Evolutionary conservation across 331 rosid genomes (phyloP).

Genomic region (Spiraea crenata): DNA sequence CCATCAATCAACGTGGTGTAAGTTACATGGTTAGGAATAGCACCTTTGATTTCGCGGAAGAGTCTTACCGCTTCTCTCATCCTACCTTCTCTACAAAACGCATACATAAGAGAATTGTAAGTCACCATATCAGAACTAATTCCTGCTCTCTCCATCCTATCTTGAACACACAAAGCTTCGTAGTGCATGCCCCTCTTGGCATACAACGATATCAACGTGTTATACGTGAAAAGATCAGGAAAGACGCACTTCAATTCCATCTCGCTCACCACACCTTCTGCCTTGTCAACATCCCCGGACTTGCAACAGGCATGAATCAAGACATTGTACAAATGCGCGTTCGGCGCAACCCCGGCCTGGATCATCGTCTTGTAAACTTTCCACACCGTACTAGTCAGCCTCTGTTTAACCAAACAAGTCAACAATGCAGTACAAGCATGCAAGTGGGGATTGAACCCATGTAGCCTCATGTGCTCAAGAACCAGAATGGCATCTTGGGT

Average conservation of each 20-base stretch:
- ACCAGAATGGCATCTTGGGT: slow-evolving; percentile 73
- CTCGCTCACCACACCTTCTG: slow-evolving; percentile 56
- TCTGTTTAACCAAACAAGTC: slow-evolving; percentile 64
- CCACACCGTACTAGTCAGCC: slow-evolving; percentile 67
- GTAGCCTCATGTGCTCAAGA: slow-evolving; percentile 65
- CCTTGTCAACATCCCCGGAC: slow-evolving; percentile 71
- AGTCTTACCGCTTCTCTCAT: slow-evolving; percentile 81
- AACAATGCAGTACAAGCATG: slow-evolving; percentile 87
- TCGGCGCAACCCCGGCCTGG: slow-evolving; percentile 51
- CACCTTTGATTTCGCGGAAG: slow-evolving; percentile 59
- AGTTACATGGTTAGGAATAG: slow-evolving; percentile 64
- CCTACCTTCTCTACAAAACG: slow-evolving; percentile 80
- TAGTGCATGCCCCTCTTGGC: slow-evolving; percentile 76
- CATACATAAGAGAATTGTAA: slow-evolving; percentile 75
- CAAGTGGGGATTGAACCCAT: slow-evolving; percentile 53
- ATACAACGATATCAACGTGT: slow-evolving; percentile 75
- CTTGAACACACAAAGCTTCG: slow-evolving; percentile 71
- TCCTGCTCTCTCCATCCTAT: slow-evolving; percentile 76
- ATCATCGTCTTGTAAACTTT: slow-evolving; percentile 61
- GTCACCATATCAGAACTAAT: slow-evolving; percentile 68
- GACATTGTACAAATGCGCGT: slow-evolving; percentile 69
- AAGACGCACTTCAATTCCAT: slow-evolving; percentile 58
- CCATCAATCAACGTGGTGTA: slow-evolving; percentile 86
- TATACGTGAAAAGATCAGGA: slow-evolving; percentile 81
- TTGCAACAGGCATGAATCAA: slow-evolving; percentile 80